These are phyloP conservation scores for Aspergillus pseudonomiae DNA, from an alignment of 2,329 filamentous ascomycete genomes.

Conservation along the genomic window DNA sequence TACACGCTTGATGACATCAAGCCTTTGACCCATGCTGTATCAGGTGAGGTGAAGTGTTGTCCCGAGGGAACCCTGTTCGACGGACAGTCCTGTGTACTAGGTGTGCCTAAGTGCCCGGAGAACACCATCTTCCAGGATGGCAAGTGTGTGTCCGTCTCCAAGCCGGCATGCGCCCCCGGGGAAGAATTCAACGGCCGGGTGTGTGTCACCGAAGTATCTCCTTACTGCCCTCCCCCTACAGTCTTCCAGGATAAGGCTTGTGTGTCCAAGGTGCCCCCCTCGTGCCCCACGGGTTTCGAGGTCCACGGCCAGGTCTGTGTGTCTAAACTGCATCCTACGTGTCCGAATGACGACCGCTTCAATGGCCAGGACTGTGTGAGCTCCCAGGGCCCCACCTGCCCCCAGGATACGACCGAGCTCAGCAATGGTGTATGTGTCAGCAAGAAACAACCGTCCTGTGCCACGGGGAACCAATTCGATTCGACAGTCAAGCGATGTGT, in stretches of 20 bases:
- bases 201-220: background rate
- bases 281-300: background rate
- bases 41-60: background rate
- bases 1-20: background rate
- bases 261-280: background rate
- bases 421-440: background rate
- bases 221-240: background rate
- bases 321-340: background rate
- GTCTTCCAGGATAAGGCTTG: background rate
- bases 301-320: background rate
- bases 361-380: background rate
- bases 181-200: background rate
- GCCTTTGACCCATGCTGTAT: background rate
- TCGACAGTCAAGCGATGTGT: background rate
- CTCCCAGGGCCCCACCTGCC: background rate
- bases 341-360: background rate
- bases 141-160: background rate
- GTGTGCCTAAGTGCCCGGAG: background rate
- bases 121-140: background rate
- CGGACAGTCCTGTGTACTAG: background rate
- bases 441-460: background rate
- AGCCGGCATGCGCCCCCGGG: background rate
- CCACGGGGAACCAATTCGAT: background rate
- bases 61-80: background rate
- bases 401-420: background rate